Conservation (phyloP, 805 yeast genomes). For the Suhomyces sp. region DNA sequence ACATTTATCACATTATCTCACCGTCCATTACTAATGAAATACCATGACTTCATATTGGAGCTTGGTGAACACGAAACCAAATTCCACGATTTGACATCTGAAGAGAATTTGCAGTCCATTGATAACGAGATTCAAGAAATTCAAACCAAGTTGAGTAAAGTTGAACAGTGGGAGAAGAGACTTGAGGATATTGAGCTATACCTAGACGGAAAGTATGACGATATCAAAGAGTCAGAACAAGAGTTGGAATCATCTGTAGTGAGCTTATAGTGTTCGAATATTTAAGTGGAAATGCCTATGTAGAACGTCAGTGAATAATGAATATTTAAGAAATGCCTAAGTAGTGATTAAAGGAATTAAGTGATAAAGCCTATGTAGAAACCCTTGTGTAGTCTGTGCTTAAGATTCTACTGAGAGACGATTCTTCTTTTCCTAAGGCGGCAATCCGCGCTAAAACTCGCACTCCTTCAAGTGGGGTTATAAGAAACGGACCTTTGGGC, state of each 20-base stretch:
- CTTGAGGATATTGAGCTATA: conserved; percentile 54
- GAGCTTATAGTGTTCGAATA: background rate
- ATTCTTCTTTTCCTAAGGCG: background rate
- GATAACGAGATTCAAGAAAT: conserved; percentile 75
- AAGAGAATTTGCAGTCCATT: conserved; percentile 61
- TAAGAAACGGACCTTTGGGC: background rate
- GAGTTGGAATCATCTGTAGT: background rate
- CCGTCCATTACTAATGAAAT: conserved; percentile 77
- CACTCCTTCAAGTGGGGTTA: background rate
- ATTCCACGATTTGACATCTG: conserved; percentile 63
- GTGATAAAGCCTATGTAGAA: background rate
- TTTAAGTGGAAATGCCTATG: background rate
- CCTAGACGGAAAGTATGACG: conserved; percentile 42
- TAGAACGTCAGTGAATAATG: background rate
- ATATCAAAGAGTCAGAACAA: conserved; percentile 8
- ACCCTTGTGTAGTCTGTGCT: background rate
- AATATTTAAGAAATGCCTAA: background rate
- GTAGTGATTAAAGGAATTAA: background rate
- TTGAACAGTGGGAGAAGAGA: conserved; percentile 57
- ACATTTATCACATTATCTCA: conserved; percentile 81
- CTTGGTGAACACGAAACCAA: conserved; percentile 45
- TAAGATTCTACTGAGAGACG: background rate
- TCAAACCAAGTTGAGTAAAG: conserved; percentile 56
- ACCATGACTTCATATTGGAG: conserved; percentile 74
- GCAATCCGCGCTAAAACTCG: background rate